phyloP scores from a whole-genome alignment of 2,329 filamentous ascomycete genomes.

The Epichloe gansuensis region DNA sequence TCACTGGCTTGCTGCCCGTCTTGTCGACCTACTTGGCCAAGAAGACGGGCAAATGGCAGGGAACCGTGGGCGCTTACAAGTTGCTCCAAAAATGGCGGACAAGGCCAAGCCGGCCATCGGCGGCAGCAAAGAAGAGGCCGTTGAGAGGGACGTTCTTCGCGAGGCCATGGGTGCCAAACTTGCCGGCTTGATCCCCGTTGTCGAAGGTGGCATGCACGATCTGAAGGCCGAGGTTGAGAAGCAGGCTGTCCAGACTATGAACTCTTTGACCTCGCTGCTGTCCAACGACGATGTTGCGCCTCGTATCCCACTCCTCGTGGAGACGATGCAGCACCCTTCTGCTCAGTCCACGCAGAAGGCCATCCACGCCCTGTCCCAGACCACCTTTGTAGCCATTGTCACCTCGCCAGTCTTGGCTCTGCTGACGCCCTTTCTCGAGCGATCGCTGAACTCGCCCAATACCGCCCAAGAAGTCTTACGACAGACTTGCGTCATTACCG shows the following conservation, averaged over 20 bases:
- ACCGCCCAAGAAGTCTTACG: slow-evolving; percentile 90
- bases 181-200: slow-evolving; percentile 77
- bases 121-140: slow-evolving; percentile 66
- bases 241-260: slow-evolving; percentile 88
- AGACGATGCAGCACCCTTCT: slow-evolving; percentile 90
- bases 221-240: slow-evolving; percentile 82
- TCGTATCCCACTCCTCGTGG: slow-evolving; percentile 80
- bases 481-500: slow-evolving; percentile 90
- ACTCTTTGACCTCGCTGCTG: slow-evolving; percentile 73
- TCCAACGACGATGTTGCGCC: slow-evolving; percentile 96
- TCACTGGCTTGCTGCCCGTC: slow-evolving; percentile 68
- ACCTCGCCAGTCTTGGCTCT: slow-evolving; percentile 91
- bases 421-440: slow-evolving; percentile 86
- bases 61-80: slow-evolving; percentile 74
- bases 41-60: slow-evolving; percentile 92
- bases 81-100: slow-evolving; percentile 86
- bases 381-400: slow-evolving; percentile 95
- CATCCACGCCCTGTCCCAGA: slow-evolving; percentile 91
- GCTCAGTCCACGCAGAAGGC: slow-evolving; percentile 83
- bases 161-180: slow-evolving; percentile 84
- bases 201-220: slow-evolving; percentile 92
- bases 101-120: slow-evolving; percentile 82
- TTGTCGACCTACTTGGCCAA: slow-evolving; percentile 67
- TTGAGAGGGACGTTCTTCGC: slow-evolving; percentile 78
- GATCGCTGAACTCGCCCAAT: slow-evolving; percentile 79